These are phyloP conservation scores for Alnus rubra DNA, from an alignment of 306 rosid species.

Conservation along the genomic window DNA sequence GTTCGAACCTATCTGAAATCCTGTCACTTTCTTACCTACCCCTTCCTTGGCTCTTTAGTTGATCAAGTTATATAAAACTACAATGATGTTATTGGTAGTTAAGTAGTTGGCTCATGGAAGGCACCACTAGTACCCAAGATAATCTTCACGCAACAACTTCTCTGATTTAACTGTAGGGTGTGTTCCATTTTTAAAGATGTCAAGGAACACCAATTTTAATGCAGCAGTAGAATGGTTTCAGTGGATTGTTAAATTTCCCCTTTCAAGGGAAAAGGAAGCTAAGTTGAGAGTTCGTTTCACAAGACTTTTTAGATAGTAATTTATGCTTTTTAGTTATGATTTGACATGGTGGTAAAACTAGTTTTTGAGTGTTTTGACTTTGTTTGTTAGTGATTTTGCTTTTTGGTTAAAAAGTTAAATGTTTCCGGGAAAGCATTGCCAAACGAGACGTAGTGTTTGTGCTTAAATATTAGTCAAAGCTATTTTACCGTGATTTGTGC, in stretches of 20 bases:
- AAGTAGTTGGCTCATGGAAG: background rate
- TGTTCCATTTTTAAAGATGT: background rate
- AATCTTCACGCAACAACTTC: too few species aligned
- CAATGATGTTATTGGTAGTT: background rate
- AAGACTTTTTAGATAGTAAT: too few species aligned
- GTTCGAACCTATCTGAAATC: background rate
- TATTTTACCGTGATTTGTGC: background rate
- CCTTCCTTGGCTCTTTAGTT: background rate
- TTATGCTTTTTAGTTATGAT: too few species aligned
- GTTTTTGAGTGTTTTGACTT: too few species aligned
- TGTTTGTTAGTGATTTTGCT: too few species aligned
- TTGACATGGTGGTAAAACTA: too few species aligned
- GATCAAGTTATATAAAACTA: background rate
- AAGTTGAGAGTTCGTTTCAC: background rate
- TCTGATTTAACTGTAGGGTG: background rate
- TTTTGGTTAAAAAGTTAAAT: too few species aligned
- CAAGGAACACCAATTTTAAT: background rate
- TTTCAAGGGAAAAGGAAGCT: background rate
- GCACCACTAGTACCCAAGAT: background rate
- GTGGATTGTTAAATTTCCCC: background rate
- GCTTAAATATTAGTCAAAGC: background rate
- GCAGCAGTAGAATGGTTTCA: background rate
- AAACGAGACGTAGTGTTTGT: too few species aligned
- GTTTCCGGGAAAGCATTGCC: too few species aligned
- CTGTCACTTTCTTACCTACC: slow-evolving; percentile 6